A percentile compares a stretch with the other conserved stretches of the same genome.
These are phyloP conservation scores for Cystofilobasidium ferigula DNA, from an alignment of 768 basidiomycete genomes.

Conservation along the genomic window DNA sequence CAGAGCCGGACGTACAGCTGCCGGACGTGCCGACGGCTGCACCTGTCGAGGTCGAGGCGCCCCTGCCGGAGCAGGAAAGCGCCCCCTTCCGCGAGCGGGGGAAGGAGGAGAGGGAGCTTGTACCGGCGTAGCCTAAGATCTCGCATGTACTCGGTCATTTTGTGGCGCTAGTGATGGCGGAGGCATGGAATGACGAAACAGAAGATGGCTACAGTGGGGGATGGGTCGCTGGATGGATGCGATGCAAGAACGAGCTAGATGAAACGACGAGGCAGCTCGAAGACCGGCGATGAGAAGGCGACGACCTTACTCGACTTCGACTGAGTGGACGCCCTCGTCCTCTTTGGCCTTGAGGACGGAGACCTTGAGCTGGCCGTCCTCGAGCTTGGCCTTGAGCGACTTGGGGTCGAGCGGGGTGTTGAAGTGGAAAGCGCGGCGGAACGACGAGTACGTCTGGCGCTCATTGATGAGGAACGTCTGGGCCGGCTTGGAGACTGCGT, in stretches of 20 bases:
- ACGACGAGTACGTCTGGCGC: not conserved
- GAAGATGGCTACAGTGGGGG: no score
- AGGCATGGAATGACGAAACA: no score
- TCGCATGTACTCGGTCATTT: no score
- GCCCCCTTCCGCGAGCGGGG: not conserved
- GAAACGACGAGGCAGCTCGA: no score
- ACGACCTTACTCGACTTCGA: not conserved
- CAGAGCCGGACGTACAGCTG: not conserved
- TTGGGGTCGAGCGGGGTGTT: conserved; percentile 11
- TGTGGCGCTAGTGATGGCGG: no score
- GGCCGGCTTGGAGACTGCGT: not conserved
- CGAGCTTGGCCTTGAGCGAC: conserved; percentile 5
- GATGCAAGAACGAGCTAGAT: no score
- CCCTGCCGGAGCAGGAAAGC: not conserved
- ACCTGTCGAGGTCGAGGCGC: not conserved
- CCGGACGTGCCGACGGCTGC: not conserved
- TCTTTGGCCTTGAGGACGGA: not conserved
- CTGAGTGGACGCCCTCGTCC: not conserved
- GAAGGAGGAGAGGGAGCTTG: not conserved
- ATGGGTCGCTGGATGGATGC: no score
- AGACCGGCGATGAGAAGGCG: no score
- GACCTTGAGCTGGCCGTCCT: not conserved
- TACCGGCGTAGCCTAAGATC: no score
- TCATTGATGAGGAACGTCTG: conserved; percentile 8
- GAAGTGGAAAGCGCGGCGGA: conserved; percentile 10